Percentiles rank a stretch among this genome's conserved stretches.
Conservation (phyloP, 306 rosid genomes). For the Lithocarpus polystachyus region DNA sequence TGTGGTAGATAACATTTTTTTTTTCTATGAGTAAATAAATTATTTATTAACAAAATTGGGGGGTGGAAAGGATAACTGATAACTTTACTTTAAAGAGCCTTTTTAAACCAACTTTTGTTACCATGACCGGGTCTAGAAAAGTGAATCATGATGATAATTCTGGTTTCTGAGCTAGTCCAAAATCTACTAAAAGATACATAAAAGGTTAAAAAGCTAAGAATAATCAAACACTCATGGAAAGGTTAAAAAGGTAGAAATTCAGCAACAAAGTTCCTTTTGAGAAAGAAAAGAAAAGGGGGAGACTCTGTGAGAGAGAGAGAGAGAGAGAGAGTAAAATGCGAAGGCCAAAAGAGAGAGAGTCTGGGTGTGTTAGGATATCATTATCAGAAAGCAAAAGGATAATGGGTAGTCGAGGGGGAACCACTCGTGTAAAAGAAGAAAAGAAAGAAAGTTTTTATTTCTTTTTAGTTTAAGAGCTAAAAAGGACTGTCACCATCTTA, state of each 20-base stretch:
- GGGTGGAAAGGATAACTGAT: too few relatives aligned
- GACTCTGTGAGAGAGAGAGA: background rate
- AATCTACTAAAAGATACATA: background rate
- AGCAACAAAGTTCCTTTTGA: slow-evolving; percentile 19
- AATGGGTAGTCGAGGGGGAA: slow-evolving; percentile 11
- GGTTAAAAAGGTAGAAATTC: slow-evolving; percentile 25
- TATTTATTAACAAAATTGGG: too few relatives aligned
- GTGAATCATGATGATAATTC: slow-evolving; percentile 14
- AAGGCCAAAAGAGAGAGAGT: slow-evolving; percentile 10
- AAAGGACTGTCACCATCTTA: slow-evolving; percentile 45
- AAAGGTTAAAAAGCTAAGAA: background rate
- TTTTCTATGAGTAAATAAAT: too few relatives aligned
- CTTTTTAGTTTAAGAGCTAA: slow-evolving; percentile 21
- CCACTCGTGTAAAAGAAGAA: slow-evolving; percentile 46
- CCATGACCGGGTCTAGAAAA: background rate
- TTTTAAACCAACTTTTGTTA: too few relatives aligned
- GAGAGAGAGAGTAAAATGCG: background rate
- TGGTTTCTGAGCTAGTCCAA: background rate
- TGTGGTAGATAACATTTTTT: too few relatives aligned
- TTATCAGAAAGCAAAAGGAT: slow-evolving; percentile 32
- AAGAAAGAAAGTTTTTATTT: background rate
- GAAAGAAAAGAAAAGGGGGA: background rate
- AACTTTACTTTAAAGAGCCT: too few relatives aligned
- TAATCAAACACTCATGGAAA: slow-evolving; percentile 12
- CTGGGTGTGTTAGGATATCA: slow-evolving; percentile 42